Evolutionary conservation across 2,329 filamentous ascomycete species (phyloP), one percentile per base, ranked within the genome.

Genomic region (Tolypocladium tundrense): DNA sequence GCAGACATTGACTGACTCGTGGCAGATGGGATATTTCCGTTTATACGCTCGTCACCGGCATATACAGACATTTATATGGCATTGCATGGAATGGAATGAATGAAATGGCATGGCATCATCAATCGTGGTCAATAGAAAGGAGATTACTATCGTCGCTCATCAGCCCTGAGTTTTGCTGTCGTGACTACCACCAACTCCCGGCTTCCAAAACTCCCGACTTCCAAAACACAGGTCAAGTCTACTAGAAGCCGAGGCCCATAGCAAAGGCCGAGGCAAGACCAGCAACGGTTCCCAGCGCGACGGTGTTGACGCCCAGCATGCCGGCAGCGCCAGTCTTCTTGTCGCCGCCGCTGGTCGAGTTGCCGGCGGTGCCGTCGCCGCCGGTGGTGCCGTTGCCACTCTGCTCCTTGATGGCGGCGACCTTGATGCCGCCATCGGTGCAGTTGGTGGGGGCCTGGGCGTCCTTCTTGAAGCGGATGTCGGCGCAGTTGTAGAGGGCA

Each of bases 401-500:
- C 60, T 70, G 66, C 58, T 69, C 65, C 62, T 65, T 66, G 61
- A 78, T 63, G 13, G 58, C 57, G 48, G 59, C 60, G 37, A 69
- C 65, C 27, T 73, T 75, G 51, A 89, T 74, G 40, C 79, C 81
- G 4, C 67, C 65, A 27, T 51, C 56, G 4, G 59, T 66, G 61
- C 69, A 70, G 59, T 71, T 70, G 33, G 73, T 67, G 19, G 79
- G 74, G 10, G 73, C 69, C 21, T 77, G 74, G 5, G 81, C 76
- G 13, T 74, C 73, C 55, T 75, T 73, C 39, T 78, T 80, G 73
- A 92, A 86, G 33, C 82, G 85, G 63, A 91, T 82, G 65, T 92
- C 88, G 67, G 88, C 86, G 70, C 88, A 92, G 71, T 86, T 88
- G 72, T 90, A 91, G 39, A 91, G 73, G 19, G 87, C 84, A 43